phyloP scores from a whole-genome alignment of 169 alveolate species.

The Plasmodium cynomolgi region DNA sequence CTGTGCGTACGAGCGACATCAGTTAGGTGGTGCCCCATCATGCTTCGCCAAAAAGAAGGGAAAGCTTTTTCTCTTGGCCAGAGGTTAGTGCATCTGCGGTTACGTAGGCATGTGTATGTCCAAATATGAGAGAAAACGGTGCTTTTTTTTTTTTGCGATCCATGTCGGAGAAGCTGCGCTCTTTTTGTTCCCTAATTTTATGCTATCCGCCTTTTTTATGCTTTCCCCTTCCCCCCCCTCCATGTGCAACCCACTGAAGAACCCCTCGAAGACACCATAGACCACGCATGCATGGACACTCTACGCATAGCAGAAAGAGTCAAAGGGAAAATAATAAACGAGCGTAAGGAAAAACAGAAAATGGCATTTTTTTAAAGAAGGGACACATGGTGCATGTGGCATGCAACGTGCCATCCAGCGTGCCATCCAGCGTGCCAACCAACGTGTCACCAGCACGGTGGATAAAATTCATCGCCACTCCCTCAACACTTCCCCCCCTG shows the following conservation, averaged over 20 bases:
- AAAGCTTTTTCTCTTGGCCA: slow-evolving; percentile 19
- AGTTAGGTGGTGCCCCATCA: background rate
- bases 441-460: background rate
- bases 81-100: slow-evolving; percentile 8
- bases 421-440: background rate
- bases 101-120: background rate
- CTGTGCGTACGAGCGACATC: background rate
- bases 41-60: slow-evolving; percentile 8
- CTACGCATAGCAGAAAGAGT: slow-evolving; percentile 34
- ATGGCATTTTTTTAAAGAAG: background rate
- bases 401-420: background rate
- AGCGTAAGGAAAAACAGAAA: slow-evolving; percentile 33
- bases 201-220: background rate
- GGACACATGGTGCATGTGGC: background rate
- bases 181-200: background rate
- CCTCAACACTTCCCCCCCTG: background rate
- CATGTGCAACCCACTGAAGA: background rate
- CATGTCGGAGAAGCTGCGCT: background rate
- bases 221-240: background rate
- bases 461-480: background rate
- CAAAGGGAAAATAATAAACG: slow-evolving; percentile 21
- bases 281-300: background rate
- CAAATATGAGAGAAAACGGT: background rate
- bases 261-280: background rate
- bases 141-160: background rate